Evolutionary conservation across 2,329 filamentous ascomycete species (phyloP).

Genomic region (Colletotrichum falcatum): DNA sequence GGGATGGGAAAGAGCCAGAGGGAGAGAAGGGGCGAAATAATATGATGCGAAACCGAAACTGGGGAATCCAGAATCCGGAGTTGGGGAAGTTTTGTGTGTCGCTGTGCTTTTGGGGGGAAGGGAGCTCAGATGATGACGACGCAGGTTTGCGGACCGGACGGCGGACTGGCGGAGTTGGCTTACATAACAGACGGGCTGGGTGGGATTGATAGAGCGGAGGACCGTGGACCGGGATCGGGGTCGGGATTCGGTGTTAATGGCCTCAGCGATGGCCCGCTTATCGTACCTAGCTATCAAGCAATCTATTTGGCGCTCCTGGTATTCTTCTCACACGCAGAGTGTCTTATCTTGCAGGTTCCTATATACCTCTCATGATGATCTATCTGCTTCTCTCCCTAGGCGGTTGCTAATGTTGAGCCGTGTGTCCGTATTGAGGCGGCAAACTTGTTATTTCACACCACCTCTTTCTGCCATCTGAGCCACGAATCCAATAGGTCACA

Average conservation of each 20-base stretch:
- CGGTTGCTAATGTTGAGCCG: not conserved
- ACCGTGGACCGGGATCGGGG: not conserved
- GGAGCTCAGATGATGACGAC: not conserved
- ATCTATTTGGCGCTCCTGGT: not conserved
- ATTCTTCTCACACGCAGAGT: not conserved
- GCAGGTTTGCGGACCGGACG: not conserved
- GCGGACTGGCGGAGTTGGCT: slow-evolving; percentile 8
- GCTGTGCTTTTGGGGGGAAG: not conserved
- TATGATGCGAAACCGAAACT: slow-evolving; percentile 8
- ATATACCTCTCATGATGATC: not conserved
- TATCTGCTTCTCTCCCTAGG: not conserved
- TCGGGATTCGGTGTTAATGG: slow-evolving; percentile 3
- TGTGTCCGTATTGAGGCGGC: not conserved
- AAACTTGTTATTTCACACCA: not conserved
- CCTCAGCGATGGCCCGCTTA: not conserved
- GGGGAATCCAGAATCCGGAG: not conserved
- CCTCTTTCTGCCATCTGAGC: not conserved
- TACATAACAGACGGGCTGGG: not conserved
- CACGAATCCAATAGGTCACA: not conserved
- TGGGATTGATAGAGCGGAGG: not conserved
- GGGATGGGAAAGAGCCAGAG: too few relatives aligned
- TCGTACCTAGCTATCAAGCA: not conserved
- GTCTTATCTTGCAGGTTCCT: not conserved
- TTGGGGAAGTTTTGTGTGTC: not conserved
- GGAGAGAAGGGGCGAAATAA: too few relatives aligned